Conservation (phyloP, 768 basidiomycete genomes). For the Leccinum pellstonianum region DNA sequence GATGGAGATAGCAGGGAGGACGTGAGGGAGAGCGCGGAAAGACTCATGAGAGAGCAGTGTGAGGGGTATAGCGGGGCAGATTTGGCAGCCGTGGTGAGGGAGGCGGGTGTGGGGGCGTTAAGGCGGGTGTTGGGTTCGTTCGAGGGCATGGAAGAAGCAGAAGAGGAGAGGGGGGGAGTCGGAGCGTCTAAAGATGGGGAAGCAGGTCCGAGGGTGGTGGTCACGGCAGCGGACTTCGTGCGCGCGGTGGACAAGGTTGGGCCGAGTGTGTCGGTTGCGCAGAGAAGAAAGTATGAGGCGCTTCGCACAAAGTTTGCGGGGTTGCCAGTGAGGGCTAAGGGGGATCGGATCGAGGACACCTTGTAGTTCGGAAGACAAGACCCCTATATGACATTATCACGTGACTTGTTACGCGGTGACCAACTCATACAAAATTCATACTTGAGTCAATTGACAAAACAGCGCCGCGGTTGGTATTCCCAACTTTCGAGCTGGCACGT, state of each 20-base stretch:
- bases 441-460: too few relatives aligned
- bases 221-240: conserved; percentile 67
- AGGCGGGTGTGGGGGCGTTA: conserved; percentile 86
- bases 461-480: too few relatives aligned
- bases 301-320: conserved; percentile 84
- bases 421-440: too few relatives aligned
- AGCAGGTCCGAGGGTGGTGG: conserved; percentile 27
- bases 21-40: conserved; percentile 33
- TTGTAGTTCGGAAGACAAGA: background rate
- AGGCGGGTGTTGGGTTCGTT: conserved; percentile 65
- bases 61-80: conserved; percentile 95
- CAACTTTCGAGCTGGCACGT: background rate
- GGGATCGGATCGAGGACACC: conserved; percentile 24
- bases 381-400: conserved; percentile 7
- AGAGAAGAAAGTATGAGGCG: conserved; percentile 80
- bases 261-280: conserved; percentile 80
- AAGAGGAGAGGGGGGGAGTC: background rate
- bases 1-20: background rate
- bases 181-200: background rate
- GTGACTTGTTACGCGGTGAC: conserved; percentile 23
- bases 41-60: conserved; percentile 53
- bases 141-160: conserved; percentile 51
- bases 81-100: conserved; percentile 81
- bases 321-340: conserved; percentile 51
- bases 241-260: conserved; percentile 75